These are phyloP conservation scores for Cutaneotrichosporon arboriforme DNA, from an alignment of 1,284 basidiomycete species.

Conservation along the genomic window DNA sequence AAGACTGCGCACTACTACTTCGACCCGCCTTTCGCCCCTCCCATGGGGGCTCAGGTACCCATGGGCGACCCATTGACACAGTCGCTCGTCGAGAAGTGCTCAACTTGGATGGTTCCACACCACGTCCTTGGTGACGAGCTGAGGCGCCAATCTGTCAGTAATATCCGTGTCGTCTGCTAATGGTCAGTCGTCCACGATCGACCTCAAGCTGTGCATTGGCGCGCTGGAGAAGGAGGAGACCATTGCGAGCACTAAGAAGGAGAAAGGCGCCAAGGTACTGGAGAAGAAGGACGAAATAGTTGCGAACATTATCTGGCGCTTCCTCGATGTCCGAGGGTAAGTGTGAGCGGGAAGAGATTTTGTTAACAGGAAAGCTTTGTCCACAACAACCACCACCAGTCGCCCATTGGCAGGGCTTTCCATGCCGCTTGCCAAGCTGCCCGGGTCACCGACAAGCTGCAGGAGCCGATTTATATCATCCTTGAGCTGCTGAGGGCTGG, in stretches of 20 bases:
- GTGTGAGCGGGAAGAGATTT: constrained; percentile 20
- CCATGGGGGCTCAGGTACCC: constrained; percentile 51
- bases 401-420: constrained; percentile 83
- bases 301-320: constrained; percentile 96
- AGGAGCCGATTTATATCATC: constrained; percentile 90
- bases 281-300: constrained; percentile 99
- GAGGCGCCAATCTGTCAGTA: constrained; percentile 88
- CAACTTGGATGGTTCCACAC: constrained; percentile 88
- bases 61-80: constrained; percentile 74
- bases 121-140: constrained; percentile 87
- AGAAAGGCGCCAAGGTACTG: constrained; percentile 72
- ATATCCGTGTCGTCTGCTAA: neutral
- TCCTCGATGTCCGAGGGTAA: constrained; percentile 90
- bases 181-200: constrained; percentile 84
- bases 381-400: constrained; percentile 77
- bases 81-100: constrained; percentile 78
- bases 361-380: constrained; percentile 57
- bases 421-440: constrained; percentile 69
- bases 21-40: constrained; percentile 35
- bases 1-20: constrained; percentile 51
- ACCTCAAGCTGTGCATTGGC: constrained; percentile 89
- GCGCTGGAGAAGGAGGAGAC: constrained; percentile 75
- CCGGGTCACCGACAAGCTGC: constrained; percentile 93
- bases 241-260: constrained; percentile 68
- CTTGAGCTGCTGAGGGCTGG: constrained; percentile 88